These are phyloP conservation scores for Pinguiococcus pyrenoidosus DNA, from an alignment of 108 stramenopile species.

Conservation along the genomic window DNA sequence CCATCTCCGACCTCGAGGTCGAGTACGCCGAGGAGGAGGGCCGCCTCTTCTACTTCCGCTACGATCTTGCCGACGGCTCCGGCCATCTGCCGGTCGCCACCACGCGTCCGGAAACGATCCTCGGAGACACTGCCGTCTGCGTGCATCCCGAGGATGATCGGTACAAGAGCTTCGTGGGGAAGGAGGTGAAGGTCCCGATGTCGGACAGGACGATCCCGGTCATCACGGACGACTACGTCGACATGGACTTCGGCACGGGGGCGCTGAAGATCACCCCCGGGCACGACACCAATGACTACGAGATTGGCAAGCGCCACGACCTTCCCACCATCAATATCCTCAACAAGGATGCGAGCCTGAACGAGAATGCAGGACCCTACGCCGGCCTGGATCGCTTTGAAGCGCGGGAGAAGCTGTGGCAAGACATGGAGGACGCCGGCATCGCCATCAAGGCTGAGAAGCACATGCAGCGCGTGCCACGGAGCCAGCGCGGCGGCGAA, in stretches of 20 bases:
- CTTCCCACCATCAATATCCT: slow-evolving; percentile 84
- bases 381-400: slow-evolving; percentile 80
- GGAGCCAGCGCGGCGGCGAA: slow-evolving; percentile 94
- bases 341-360: slow-evolving; percentile 72
- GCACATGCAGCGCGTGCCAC: slow-evolving; percentile 77
- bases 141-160: slow-evolving; percentile 85
- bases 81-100: slow-evolving; percentile 80
- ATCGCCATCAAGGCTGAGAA: slow-evolving; percentile 63
- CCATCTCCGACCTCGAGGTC: slow-evolving; percentile 90
- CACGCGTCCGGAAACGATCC: slow-evolving; percentile 84
- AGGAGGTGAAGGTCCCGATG: slow-evolving; percentile 68
- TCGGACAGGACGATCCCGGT: slow-evolving; percentile 58
- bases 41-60: slow-evolving; percentile 90
- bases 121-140: slow-evolving; percentile 87
- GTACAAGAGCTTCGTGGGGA: slow-evolving; percentile 77
- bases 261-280: slow-evolving; percentile 92
- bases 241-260: slow-evolving; percentile 88
- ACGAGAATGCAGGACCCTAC: slow-evolving; percentile 62
- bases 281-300: slow-evolving; percentile 93
- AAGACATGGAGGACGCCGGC: slow-evolving; percentile 63
- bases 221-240: slow-evolving; percentile 88
- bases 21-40: slow-evolving; percentile 48
- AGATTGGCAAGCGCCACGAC: slow-evolving; percentile 74
- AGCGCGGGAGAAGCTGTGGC: slow-evolving; percentile 66
- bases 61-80: slow-evolving; percentile 53